Base-by-base conservation (phyloP, 495 filamentous ascomycete species). In the Bacidia rubella region DNA sequence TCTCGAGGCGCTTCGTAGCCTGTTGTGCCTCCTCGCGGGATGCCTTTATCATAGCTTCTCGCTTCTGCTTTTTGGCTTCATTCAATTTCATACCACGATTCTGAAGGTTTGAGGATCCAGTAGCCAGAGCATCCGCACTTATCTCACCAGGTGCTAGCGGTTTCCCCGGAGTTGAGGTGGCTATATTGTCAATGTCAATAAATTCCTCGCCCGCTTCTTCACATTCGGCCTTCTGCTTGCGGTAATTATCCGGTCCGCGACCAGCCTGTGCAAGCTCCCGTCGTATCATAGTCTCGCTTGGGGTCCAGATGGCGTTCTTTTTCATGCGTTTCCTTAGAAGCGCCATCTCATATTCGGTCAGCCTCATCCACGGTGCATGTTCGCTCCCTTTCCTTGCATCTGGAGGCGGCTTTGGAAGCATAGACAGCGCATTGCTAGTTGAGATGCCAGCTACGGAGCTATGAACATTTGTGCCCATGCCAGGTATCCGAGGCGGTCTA, bases 301-400 rank as follows among this genome's bases (percentile, higher is more conserved):
- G 92, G 35, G 82, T 82, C 92, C 92, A 98, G 5, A 89, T 80
- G 0, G 90, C 86, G 59, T 98, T 98, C 76, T 98, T 98, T 71
- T 98, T 98, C 92, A 98, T 98, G 49, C 87, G 78, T 68, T 97
- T 97, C 44, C 92, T 76, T 12, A 98, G 72, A 47, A 81, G 82
- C 2, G 87, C 90, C 69, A 98, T 87, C 59, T 98, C 92, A 67
- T 81, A 96, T 23, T 83, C 78, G 0, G 89, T 96, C 38, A 98
- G 74, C 49, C 87, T 83, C 55, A 90, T 74, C 92, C 92, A 98
- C 0, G 92, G 92, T 25, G 84, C 71, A 60, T 90, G 79, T 53
- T 78, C 70, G 60, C 85, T 87, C 17, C 92, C 92, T 5, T 70
- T 62, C 26, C 78, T 73, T 15, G 86, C 85, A 64, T 90, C 80